phyloP scores from a whole-genome alignment of 495 filamentous ascomycete genomes.

The Oidiodendron maius region DNA sequence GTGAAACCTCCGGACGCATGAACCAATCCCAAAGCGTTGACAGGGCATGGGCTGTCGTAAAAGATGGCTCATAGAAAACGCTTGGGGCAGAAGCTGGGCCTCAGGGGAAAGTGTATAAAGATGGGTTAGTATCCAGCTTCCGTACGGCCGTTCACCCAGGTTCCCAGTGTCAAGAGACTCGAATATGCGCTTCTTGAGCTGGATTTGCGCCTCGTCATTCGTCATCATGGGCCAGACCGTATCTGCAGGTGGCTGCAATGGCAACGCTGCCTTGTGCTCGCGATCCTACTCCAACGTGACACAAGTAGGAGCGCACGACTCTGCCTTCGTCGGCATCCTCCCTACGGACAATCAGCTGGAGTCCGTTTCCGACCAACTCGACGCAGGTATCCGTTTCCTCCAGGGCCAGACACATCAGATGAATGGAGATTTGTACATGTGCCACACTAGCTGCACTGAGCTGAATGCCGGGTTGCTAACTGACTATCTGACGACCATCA shows the following conservation, averaged over 20 bases:
- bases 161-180: too few relatives aligned
- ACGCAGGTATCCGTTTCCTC: constrained; percentile 87
- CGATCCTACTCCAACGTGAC: constrained; percentile 87
- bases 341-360: constrained; percentile 73
- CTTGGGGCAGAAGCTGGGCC: too few relatives aligned
- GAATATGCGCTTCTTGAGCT: too few relatives aligned
- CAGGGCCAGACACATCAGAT: constrained; percentile 77
- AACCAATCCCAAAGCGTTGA: too few relatives aligned
- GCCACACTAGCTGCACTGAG: constrained; percentile 72
- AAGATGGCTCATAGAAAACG: too few relatives aligned
- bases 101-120: too few relatives aligned
- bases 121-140: too few relatives aligned
- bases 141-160: too few relatives aligned
- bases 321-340: constrained; percentile 60
- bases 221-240: constrained; percentile 3
- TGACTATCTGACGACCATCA: constrained; percentile 59
- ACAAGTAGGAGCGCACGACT: constrained; percentile 58
- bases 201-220: constrained; percentile 1
- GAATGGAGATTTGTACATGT: constrained; percentile 28
- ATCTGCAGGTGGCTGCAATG: constrained; percentile 54
- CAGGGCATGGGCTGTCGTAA: too few relatives aligned
- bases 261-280: constrained; percentile 75
- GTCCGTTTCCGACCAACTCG: constrained; percentile 64
- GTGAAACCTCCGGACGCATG: too few relatives aligned
- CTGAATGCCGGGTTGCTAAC: constrained; percentile 74